phyloP scores from a whole-genome alignment of 164 flowering plant species.

The Nymphaea thermarum region DNA sequence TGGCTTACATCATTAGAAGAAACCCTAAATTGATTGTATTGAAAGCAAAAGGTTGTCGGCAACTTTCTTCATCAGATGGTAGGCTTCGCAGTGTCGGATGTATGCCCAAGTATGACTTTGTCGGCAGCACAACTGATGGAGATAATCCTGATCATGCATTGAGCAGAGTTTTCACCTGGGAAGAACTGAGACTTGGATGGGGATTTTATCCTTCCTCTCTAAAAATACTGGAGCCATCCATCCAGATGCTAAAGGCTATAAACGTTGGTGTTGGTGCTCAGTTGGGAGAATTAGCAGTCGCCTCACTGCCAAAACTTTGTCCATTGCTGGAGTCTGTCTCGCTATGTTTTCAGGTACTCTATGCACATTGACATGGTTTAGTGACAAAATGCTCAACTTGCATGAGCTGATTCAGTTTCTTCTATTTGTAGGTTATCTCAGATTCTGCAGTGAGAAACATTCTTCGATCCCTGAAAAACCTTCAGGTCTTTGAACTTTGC shows the following conservation, averaged over 20 bases:
- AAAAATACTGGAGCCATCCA: constrained; percentile 36
- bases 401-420: not conserved
- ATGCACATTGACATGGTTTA: not conserved
- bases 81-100: constrained; percentile 6
- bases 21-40: constrained; percentile 46
- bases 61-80: constrained; percentile 22
- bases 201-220: constrained; percentile 47
- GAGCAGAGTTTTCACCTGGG: constrained; percentile 35
- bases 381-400: not conserved
- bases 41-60: constrained; percentile 49
- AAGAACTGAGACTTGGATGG: constrained; percentile 63
- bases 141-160: constrained; percentile 24
- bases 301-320: constrained; percentile 32
- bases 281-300: constrained; percentile 34
- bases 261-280: constrained; percentile 70
- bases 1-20: constrained; percentile 28
- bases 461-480: constrained; percentile 25
- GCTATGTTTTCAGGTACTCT: constrained; percentile 63
- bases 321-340: constrained; percentile 49
- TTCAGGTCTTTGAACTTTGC: constrained; percentile 42
- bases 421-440: constrained; percentile 44
- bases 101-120: constrained; percentile 4
- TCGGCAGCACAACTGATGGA: constrained; percentile 2
- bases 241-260: constrained; percentile 27
- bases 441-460: constrained; percentile 32